Percentiles rank a stretch among this genome's conserved stretches.
Conservation (phyloP, 108 stramenopile genomes). For the Cyclostephanos invisitatus region DNA sequence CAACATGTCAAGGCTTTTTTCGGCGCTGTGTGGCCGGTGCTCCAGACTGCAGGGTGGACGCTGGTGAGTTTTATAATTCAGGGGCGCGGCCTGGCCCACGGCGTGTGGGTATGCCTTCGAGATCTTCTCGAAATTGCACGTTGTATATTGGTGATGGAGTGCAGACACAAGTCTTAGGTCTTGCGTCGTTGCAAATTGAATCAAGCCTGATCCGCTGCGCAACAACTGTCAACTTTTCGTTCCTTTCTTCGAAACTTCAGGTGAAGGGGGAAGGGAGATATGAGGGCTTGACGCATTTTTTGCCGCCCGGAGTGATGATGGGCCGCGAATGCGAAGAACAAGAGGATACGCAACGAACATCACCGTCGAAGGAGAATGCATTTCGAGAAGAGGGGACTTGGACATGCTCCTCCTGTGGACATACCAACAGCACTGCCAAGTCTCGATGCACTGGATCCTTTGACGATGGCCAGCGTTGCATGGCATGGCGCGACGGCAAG, state of each 20-base stretch:
- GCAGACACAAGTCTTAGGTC: constrained; percentile 4
- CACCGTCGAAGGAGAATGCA: neutral
- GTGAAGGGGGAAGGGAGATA: constrained; percentile 43
- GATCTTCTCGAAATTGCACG: neutral
- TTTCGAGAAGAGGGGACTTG: constrained; percentile 18
- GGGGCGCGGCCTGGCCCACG: neutral
- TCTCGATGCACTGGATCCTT: constrained; percentile 14
- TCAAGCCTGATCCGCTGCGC: constrained; percentile 1
- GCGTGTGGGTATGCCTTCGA: neutral
- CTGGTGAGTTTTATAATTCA: constrained; percentile 41
- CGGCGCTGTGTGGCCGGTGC: constrained; percentile 54
- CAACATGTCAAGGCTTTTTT: constrained; percentile 55
- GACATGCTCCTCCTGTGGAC: constrained; percentile 28
- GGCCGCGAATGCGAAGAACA: constrained; percentile 10
- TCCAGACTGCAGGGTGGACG: constrained; percentile 54
- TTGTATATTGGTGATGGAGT: neutral
- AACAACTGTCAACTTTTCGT: neutral
- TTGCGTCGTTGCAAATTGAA: neutral
- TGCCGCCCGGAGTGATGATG: constrained; percentile 45
- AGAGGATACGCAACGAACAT: neutral
- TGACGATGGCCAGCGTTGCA: constrained; percentile 12
- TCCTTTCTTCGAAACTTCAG: constrained; percentile 9
- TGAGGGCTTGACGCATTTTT: constrained; percentile 44
- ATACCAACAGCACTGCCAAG: constrained; percentile 20
- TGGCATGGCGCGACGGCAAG: constrained; percentile 15